Percentiles rank a stretch among this genome's conserved stretches.
Conservation (phyloP, 305 asterid species). For the Fraxinus xanthoxyloides region DNA sequence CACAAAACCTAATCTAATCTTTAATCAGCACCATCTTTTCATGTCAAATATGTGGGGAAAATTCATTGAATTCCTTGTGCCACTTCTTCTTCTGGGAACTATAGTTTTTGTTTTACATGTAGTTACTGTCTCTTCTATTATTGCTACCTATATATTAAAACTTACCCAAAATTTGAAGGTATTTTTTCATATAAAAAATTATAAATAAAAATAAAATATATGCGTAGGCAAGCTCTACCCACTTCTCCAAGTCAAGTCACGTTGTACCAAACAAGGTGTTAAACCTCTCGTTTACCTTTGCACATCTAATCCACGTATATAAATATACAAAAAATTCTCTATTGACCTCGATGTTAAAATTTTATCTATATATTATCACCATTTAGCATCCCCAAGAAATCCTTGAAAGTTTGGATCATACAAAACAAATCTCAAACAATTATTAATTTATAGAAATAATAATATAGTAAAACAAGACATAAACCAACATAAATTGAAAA, state of each 20-base stretch:
- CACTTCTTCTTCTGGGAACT: background rate
- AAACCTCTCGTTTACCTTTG: background rate
- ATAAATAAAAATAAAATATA: too few relatives aligned
- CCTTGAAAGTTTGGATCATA: background rate
- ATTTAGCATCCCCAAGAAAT: background rate
- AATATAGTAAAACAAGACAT: background rate
- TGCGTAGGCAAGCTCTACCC: background rate
- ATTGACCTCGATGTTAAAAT: background rate
- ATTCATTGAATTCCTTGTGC: slow-evolving; percentile 15
- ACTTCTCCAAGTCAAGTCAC: background rate
- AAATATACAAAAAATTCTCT: background rate
- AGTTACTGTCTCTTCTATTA: background rate
- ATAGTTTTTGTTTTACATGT: background rate
- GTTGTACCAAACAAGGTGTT: background rate
- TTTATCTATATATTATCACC: background rate
- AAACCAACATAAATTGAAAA: background rate
- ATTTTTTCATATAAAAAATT: too few relatives aligned
- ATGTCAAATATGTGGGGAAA: background rate
- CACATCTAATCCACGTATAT: background rate
- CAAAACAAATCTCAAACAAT: background rate
- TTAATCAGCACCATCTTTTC: slow-evolving; percentile 8
- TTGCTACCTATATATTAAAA: background rate
- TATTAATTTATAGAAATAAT: background rate
- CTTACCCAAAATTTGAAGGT: background rate
- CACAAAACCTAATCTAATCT: background rate